Percentiles rank a stretch among this genome's conserved stretches.
These are phyloP conservation scores for Apiospora aurea DNA, from an alignment of 2,329 filamentous ascomycete species.

Conservation along the genomic window DNA sequence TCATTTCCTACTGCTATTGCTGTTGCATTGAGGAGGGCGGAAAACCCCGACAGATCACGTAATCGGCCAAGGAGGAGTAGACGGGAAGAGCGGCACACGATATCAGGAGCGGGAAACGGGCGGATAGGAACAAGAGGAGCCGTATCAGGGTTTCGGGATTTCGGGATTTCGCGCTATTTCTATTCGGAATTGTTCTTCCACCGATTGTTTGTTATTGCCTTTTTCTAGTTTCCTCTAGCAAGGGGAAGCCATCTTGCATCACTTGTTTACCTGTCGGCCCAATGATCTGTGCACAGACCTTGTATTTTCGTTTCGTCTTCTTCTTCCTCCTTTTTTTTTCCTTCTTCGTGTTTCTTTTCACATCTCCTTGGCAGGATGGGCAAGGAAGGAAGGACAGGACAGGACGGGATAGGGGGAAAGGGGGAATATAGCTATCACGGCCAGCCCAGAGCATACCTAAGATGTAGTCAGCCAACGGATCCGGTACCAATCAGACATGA, in stretches of 20 bases:
- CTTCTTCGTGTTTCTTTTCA: not conserved
- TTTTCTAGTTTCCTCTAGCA: slow-evolving; percentile 12
- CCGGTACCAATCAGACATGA: not conserved
- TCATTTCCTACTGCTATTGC: not conserved
- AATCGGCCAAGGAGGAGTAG: not conserved
- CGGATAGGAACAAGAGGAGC: not conserved
- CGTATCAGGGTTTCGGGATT: not conserved
- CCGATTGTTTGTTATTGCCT: not conserved
- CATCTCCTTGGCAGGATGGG: not conserved
- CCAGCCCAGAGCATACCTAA: not conserved
- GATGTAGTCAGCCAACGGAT: not conserved
- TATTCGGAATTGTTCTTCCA: not conserved
- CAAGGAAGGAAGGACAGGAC: not conserved
- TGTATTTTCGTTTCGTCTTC: not conserved
- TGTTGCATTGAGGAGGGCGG: not conserved
- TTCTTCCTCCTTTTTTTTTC: not conserved
- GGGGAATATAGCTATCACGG: not conserved
- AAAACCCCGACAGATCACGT: not conserved
- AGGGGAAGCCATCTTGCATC: not conserved
- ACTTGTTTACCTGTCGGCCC: slow-evolving; percentile 9
- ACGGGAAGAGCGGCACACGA: not conserved
- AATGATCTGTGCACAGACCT: not conserved
- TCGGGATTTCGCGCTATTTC: slow-evolving; percentile 8
- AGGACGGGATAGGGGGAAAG: not conserved
- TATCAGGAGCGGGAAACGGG: not conserved